Conservation (phyloP, 2,329 filamentous ascomycete genomes). For the Calonectria hawksworthii region DNA sequence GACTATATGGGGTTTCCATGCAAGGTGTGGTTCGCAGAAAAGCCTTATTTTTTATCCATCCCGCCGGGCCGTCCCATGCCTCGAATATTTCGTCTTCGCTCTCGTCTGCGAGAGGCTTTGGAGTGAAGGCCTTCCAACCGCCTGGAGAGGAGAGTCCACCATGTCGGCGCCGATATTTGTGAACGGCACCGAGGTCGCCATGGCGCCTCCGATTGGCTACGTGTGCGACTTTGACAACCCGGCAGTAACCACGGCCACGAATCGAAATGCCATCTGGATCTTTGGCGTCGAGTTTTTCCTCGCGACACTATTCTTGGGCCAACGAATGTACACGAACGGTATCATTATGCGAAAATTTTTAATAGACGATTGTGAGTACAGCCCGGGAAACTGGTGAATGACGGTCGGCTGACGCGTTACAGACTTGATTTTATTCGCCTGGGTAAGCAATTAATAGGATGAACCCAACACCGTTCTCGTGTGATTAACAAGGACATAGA, state of each 20-base stretch:
- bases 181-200: background rate
- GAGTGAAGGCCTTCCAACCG: background rate
- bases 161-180: background rate
- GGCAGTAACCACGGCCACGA: background rate
- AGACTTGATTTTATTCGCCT: slow-evolving; percentile 44
- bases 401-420: background rate
- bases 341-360: slow-evolving; percentile 38
- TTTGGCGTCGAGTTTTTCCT: slow-evolving; percentile 5
- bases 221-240: slow-evolving; percentile 22
- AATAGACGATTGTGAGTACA: slow-evolving; percentile 38
- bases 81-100: background rate
- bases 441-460: slow-evolving; percentile 25
- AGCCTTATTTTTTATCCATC: background rate
- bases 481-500: background rate
- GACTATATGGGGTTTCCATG: background rate
- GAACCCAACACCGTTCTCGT: background rate
- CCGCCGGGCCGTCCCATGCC: background rate
- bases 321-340: slow-evolving; percentile 48
- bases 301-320: slow-evolving; percentile 35
- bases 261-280: slow-evolving; percentile 39
- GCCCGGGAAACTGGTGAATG: background rate
- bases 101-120: background rate
- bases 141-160: background rate
- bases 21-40: background rate
- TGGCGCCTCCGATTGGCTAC: slow-evolving; percentile 45